Conservation (phyloP, 2,329 filamentous ascomycete species). For the Colletotrichum neosansevieriae region DNA sequence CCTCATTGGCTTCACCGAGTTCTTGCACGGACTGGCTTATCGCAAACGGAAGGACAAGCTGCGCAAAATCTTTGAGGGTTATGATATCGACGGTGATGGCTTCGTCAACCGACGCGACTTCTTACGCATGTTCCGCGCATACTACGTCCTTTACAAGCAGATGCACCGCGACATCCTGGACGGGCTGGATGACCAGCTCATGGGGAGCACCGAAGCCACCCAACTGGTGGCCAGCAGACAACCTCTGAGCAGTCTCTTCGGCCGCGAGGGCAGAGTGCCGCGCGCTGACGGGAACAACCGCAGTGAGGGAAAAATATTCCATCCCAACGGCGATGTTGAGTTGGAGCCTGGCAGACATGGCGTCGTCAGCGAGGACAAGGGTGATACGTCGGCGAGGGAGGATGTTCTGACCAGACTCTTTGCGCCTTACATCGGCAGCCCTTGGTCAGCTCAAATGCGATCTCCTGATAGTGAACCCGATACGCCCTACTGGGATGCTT, state of each 20-base stretch:
- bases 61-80: constrained; percentile 83
- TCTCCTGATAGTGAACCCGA: constrained; percentile 49
- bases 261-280: constrained; percentile 77
- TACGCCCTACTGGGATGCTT: constrained; percentile 56
- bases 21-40: constrained; percentile 83
- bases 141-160: constrained; percentile 91
- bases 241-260: constrained; percentile 80
- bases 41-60: constrained; percentile 77
- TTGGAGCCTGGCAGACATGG: constrained; percentile 69
- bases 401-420: constrained; percentile 70
- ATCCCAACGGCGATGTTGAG: constrained; percentile 72
- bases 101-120: constrained; percentile 89
- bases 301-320: constrained; percentile 75
- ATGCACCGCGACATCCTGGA: constrained; percentile 87
- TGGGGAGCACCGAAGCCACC: constrained; percentile 80
- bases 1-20: constrained; percentile 92
- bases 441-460: constrained; percentile 45
- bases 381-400: constrained; percentile 71
- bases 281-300: constrained; percentile 69
- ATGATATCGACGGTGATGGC: constrained; percentile 90
- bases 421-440: constrained; percentile 46
- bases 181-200: constrained; percentile 81
- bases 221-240: constrained; percentile 81
- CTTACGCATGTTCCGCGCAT: constrained; percentile 89
- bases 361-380: constrained; percentile 69